Conservation (phyloP, 1,139 yeast species). For the Entelexis paramagnoliae region DNA sequence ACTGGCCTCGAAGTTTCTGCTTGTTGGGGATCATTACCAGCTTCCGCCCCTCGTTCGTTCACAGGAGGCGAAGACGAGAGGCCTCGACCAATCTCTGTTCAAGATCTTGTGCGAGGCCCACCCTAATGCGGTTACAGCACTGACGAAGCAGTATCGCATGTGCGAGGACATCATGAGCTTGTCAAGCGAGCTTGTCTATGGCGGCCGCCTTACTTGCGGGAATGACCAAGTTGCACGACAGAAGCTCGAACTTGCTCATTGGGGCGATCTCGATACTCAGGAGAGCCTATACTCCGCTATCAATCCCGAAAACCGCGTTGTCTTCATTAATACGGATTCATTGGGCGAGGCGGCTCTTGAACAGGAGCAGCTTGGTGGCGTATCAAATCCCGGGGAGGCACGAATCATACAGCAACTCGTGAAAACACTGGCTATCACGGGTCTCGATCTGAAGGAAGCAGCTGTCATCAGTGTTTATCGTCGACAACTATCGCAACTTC, state of each 20-base stretch:
- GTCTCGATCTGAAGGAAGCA: slow-evolving; percentile 48
- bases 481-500: slow-evolving; percentile 46
- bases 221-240: slow-evolving; percentile 51
- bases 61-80: slow-evolving; percentile 43
- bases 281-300: slow-evolving; percentile 39
- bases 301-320: slow-evolving; percentile 41
- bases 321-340: slow-evolving; percentile 69
- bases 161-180: slow-evolving; percentile 76
- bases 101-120: slow-evolving; percentile 57
- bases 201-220: slow-evolving; percentile 70
- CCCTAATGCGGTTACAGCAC: slow-evolving; percentile 61
- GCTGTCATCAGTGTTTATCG: slow-evolving; percentile 88
- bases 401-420: slow-evolving; percentile 53
- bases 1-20: slow-evolving; percentile 63
- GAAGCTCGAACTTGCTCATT: slow-evolving; percentile 19
- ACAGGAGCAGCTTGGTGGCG: slow-evolving; percentile 48
- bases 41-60: slow-evolving; percentile 66
- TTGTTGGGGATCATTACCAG: slow-evolving; percentile 94
- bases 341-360: slow-evolving; percentile 47
- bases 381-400: slow-evolving; percentile 66
- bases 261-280: not conserved
- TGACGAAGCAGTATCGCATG: slow-evolving; percentile 87
- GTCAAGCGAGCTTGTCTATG: slow-evolving; percentile 69
- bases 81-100: slow-evolving; percentile 72
- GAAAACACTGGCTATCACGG: slow-evolving; percentile 47